Conservation (phyloP, 352 stramenopile species). For the Phytopythium litorale region DNA sequence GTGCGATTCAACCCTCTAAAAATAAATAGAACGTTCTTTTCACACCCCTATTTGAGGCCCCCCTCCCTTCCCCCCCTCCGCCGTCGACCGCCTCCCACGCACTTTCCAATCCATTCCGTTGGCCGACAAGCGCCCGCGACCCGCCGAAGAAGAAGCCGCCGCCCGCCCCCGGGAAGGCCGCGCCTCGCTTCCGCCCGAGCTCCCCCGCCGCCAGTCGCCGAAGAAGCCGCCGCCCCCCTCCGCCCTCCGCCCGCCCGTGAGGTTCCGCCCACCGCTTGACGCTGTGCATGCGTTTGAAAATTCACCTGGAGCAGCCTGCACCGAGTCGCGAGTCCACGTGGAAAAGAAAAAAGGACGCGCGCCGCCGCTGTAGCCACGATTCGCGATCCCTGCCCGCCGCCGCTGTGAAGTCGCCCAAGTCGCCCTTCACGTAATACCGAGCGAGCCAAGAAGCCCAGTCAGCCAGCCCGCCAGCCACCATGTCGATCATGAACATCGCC, state of each 20-base stretch:
- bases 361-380: constrained; percentile 41
- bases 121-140: constrained; percentile 3
- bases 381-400: constrained; percentile 12
- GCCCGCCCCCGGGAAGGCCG: no score
- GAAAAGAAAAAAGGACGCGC: constrained; percentile 68
- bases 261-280: constrained; percentile 21
- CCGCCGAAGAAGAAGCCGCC: not conserved
- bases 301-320: constrained; percentile 65
- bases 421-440: constrained; percentile 24
- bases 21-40: not conserved
- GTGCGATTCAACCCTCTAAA: not conserved
- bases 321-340: constrained; percentile 63
- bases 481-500: constrained; percentile 91
- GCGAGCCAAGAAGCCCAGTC: not conserved
- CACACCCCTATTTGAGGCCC: no score
- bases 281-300: constrained; percentile 89
- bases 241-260: constrained; percentile 6
- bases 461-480: constrained; percentile 29
- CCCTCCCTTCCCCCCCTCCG: no score
- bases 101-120: not conserved
- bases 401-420: constrained; percentile 25
- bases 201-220: constrained; percentile 6
- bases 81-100: no score
- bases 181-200: not conserved
- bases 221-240: constrained; percentile 1